A percentile compares a stretch with the other conserved stretches of the same genome.
Conservation (phyloP, 2,329 filamentous ascomycete species). For the Hypocrella siamensis region DNA sequence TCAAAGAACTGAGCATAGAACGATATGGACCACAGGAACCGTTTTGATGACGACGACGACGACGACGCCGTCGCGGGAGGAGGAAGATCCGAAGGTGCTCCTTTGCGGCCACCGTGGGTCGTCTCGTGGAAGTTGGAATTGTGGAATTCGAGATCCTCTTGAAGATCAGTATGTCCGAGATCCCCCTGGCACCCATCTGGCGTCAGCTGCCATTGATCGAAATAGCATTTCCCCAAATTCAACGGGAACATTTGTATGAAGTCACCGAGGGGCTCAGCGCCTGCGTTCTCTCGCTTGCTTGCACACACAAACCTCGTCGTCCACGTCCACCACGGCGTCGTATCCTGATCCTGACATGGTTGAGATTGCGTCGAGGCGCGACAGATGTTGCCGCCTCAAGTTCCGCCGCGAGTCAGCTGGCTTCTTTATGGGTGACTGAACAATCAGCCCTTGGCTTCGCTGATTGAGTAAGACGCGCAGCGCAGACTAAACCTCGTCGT, state of each 20-base stretch:
- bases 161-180: slow-evolving; percentile 91
- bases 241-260: too few relatives aligned
- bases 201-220: not conserved
- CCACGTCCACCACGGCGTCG: slow-evolving; percentile 94
- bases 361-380: too few relatives aligned
- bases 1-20: slow-evolving; percentile 99
- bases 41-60: slow-evolving; percentile 45
- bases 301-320: slow-evolving; percentile 97
- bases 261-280: too few relatives aligned
- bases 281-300: too few relatives aligned
- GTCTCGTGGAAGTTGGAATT: slow-evolving; percentile 66
- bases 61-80: slow-evolving; percentile 37
- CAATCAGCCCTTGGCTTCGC: too few relatives aligned
- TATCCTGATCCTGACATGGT: slow-evolving; percentile 85
- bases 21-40: slow-evolving; percentile 77
- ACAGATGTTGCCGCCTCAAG: too few relatives aligned
- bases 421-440: too few relatives aligned
- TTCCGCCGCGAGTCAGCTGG: too few relatives aligned
- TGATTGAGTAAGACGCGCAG: too few relatives aligned
- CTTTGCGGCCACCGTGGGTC: slow-evolving; percentile 32
- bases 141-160: slow-evolving; percentile 99
- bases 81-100: slow-evolving; percentile 34
- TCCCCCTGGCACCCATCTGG: slow-evolving; percentile 56
- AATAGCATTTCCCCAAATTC: too few relatives aligned
- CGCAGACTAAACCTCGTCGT: too few relatives aligned